Conservation (phyloP, 202 grass and related monocot species). For the Digitaria exilis region DNA sequence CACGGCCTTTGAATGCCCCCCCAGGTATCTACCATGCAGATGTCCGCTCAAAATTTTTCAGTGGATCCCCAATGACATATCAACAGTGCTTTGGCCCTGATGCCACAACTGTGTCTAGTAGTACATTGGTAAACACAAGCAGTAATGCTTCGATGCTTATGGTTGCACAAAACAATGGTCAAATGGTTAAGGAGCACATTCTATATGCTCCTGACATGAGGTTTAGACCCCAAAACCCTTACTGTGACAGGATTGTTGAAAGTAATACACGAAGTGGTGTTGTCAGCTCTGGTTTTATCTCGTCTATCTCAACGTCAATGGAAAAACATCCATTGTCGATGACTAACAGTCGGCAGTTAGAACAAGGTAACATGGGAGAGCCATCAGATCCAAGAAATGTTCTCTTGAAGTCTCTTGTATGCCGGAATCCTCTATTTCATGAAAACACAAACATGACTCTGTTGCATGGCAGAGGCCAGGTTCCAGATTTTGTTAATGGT, state of each 20-base stretch:
- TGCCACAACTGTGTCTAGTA: constrained; percentile 41
- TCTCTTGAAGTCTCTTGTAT: constrained; percentile 46
- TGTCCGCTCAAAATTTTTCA: constrained; percentile 39
- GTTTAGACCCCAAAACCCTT: constrained; percentile 36
- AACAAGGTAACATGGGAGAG: constrained; percentile 42
- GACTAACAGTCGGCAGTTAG: constrained; percentile 32
- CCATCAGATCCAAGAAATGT: constrained; percentile 41
- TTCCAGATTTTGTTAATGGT: constrained; percentile 38
- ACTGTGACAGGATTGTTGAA: constrained; percentile 39
- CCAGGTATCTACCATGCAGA: constrained; percentile 33
- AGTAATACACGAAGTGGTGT: constrained; percentile 39
- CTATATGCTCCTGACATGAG: constrained; percentile 50
- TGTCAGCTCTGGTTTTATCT: constrained; percentile 52
- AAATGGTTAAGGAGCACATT: constrained; percentile 39
- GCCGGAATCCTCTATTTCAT: constrained; percentile 38
- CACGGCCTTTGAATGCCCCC: constrained; percentile 36
- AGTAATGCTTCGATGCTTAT: constrained; percentile 52
- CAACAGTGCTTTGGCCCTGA: constrained; percentile 44
- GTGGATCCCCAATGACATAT: constrained; percentile 44
- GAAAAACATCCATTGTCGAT: constrained; percentile 58
- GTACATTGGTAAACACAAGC: constrained; percentile 38
- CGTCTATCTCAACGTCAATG: constrained; percentile 44
- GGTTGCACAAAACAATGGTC: constrained; percentile 42
- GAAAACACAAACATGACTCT: constrained; percentile 41
- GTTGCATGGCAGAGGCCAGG: constrained; percentile 42